Evolutionary conservation across 306 rosid species (phyloP), one percentile per base, ranked within the genome.

Genomic region (Casuarina cunninghamiana): DNA sequence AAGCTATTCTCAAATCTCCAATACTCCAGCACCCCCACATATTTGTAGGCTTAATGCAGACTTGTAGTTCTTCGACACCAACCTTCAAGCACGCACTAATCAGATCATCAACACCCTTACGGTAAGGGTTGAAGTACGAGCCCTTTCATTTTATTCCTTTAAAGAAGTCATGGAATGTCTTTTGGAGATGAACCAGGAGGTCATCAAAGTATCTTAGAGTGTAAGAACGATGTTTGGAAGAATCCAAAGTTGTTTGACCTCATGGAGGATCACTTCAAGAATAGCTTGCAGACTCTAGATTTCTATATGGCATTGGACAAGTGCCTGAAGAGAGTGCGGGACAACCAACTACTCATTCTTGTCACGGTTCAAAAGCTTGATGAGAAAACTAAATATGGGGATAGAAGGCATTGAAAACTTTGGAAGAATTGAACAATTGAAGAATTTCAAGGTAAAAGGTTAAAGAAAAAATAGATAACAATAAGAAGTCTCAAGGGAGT

Each of bases 251-350:
- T 26, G 1, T 26, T 26, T 26, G 32, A 26, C 32, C 32, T 26
- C 1, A 26, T 26, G 32, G 32, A 26, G 32, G 32, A 26, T 26
- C 32, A 26, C 32, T 26, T 26, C 32, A 26, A 94, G 79, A 94
- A 90, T 49, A 94, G 98, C 79, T 88, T 94, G 68, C 90, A 90
- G 76, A 90, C 97, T 38, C 58, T 94, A 15, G 98, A 94, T 83
- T 94, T 94, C 86, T 94, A 97, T 51, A 84, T 95, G 42, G 94
- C 93, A 21, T 89, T 94, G 75, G 97, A 92, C 54, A 92, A 87
- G 82, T 94, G 97, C 71, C 76, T 94, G n/a, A 94, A 89, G 77
- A 79, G 90, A 21, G 93, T 94, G 37, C 82, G 94, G 3, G 98
- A 94, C 57, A 87, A 86, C 65, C 97, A 92, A 44, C 73, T 94